Evolutionary conservation across 2,329 filamentous ascomycete species (phyloP), one percentile per base, ranked within the genome.

Genomic region (Alternaria tenuissima): DNA sequence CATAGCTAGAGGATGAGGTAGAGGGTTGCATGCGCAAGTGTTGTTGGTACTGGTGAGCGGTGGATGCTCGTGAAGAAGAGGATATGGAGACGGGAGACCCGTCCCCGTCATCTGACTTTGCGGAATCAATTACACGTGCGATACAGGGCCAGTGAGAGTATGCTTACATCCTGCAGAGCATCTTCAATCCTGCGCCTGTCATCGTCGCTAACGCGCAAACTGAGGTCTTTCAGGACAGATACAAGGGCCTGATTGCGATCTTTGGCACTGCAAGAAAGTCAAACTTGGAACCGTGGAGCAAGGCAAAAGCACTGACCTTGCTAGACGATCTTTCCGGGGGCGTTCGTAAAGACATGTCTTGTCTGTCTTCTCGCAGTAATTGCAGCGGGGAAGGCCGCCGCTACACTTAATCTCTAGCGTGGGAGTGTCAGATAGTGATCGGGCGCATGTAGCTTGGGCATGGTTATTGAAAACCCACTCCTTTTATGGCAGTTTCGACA

Each of bases 321-420:
- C 76, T n/a, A 69, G 53, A 6, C 62, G 63, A 49, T 78, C 75
- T 49, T 68, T 67, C 51, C 75, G 72, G 3, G 66, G 63, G 34
- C 69, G 69, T 32, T 64, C 63, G 65, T 78, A 78, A 14, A 65
- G 54, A 58, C 76, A 78, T 3, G 57, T 36, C 24, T 71, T 52
- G 22, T 68, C 60, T 44, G 64, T 64, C 38, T 69, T 70, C 18
- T 67, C 65, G 56, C 76, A 78, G 16, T 75, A 71, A 14, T 67
- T 64, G 57, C 76, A 78, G 9, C 59, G 52, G 8, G 76, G 76
- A 28, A 66, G 60, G 14, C 66, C 62, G 7, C 76, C 76, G 57
- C 68, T 73, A 55, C 76, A 78, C 26, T 77, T 78, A 42, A 76
- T 59, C 69, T 66, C 77, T 78, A 36, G 68, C 14, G 34, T 42